These are phyloP conservation scores for Turnera subulata DNA, from an alignment of 345 rosid species.

Conservation along the genomic window DNA sequence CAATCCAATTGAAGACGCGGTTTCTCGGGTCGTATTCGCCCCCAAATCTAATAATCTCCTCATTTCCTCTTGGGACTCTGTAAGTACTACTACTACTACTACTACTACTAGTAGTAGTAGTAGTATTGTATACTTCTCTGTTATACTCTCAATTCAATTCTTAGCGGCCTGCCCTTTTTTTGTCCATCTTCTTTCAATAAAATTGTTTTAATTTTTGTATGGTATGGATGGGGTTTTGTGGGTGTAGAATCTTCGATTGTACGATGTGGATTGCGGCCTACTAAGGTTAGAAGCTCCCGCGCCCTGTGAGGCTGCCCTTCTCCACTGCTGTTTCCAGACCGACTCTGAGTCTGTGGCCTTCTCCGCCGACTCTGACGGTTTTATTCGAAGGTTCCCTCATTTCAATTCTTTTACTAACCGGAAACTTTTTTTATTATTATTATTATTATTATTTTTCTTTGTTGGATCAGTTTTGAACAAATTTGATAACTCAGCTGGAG, in stretches of 20 bases:
- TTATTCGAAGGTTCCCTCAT: conserved; percentile 52
- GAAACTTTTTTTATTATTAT: not conserved
- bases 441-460: too few species aligned
- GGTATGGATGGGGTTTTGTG: conserved; percentile 7
- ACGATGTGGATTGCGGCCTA: conserved; percentile 58
- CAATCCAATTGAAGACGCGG: conserved; percentile 53
- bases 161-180: not conserved
- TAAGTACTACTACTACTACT: too few species aligned
- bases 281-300: conserved; percentile 48
- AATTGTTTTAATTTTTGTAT: not conserved
- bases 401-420: not conserved
- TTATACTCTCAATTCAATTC: too few species aligned
- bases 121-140: too few species aligned
- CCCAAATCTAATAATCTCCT: conserved; percentile 72
- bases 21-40: conserved; percentile 74
- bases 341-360: conserved; percentile 51
- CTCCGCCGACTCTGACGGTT: conserved; percentile 69
- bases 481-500: not conserved
- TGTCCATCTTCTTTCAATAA: not conserved
- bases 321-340: conserved; percentile 70
- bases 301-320: conserved; percentile 53
- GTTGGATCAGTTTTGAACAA: too few species aligned
- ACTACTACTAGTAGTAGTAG: too few species aligned
- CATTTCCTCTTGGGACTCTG: conserved; percentile 88
- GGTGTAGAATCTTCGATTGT: conserved; percentile 62